Evolutionary conservation across 768 basidiomycete species (phyloP), one percentile per base, ranked within the genome.

Genomic region (Tubosaeta sp.): DNA sequence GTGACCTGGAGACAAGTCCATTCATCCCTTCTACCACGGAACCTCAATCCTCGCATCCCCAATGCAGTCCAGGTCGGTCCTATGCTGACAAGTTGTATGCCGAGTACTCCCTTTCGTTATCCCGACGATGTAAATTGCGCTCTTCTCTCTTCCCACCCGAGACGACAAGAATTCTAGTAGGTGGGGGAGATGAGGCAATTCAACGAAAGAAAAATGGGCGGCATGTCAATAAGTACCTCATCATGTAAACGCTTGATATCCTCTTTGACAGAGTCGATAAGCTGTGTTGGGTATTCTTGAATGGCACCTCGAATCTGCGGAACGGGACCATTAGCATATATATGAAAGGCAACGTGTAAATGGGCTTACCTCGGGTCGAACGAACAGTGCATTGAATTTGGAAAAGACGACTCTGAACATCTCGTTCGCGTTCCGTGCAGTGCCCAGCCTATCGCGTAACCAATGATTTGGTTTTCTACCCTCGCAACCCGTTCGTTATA

Each of bases 331-430:
- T 38, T 32, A 39, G 14, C 26, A 33, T 27, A 13, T 22, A 22
- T 38, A 4, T n/a, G 31, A 13, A 31, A 19, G 22, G 8, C 11
- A 48, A 5, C n/a, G 41, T 19, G 7, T 25, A 56, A 33, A 1
- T 17, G 6, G 6, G 6, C 74, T 32, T 41, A 93, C 93, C 83
- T 97, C 97, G 9, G 93, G 95, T 54, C 95, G 77, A 33, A 98
- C 95, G 65, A 98, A 97, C 33, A 98, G 72, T 0, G 94, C 91
- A 66, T 99, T 98, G 76, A 97, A 98, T 71, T 95, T 95, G 16
- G 92, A 95, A 71, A n/a, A n/a, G n/a, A n/a, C n/a, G 42, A 98
- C 95, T 47, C 95, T 81, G 73, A 99, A 98, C 97, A 98, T 99
- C 73, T 98, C 97, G 67, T 97, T 95, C 16, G 97, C 95, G 67